These are phyloP conservation scores for Clarireedia paspali DNA, from an alignment of 2,329 filamentous ascomycete species.

Conservation along the genomic window DNA sequence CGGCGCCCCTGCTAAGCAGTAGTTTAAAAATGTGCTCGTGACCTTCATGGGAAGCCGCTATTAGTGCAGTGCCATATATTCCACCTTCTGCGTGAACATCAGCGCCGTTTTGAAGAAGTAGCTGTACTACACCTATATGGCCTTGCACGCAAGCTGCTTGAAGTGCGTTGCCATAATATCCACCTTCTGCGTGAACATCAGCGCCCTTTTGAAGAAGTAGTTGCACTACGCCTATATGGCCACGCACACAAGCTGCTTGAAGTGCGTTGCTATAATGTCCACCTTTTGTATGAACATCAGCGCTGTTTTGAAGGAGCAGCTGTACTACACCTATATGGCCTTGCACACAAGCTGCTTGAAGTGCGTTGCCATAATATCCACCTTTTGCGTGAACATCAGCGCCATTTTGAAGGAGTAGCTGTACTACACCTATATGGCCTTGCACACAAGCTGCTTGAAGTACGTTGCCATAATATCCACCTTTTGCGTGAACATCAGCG, in stretches of 20 bases:
- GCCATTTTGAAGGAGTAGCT: neutral
- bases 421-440: neutral
- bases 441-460: neutral
- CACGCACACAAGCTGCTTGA: neutral
- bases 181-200: neutral
- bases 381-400: neutral
- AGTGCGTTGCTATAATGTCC: neutral
- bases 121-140: neutral
- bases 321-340: neutral
- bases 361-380: neutral
- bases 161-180: neutral
- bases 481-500: neutral
- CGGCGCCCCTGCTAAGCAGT: too few relatives aligned
- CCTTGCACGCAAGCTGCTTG: neutral
- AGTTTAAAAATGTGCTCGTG: too few relatives aligned
- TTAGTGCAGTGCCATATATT: too few relatives aligned
- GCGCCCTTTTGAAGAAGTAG: neutral
- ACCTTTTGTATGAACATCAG: neutral
- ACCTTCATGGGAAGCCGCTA: neutral
- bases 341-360: neutral
- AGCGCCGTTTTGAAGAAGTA: neutral
- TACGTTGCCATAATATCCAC: neutral
- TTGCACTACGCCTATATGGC: too few relatives aligned
- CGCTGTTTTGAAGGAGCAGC: neutral
- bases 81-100: neutral